Conservation (phyloP, 2,329 filamentous ascomycete genomes). For the Arthrobotrys musiformis region DNA sequence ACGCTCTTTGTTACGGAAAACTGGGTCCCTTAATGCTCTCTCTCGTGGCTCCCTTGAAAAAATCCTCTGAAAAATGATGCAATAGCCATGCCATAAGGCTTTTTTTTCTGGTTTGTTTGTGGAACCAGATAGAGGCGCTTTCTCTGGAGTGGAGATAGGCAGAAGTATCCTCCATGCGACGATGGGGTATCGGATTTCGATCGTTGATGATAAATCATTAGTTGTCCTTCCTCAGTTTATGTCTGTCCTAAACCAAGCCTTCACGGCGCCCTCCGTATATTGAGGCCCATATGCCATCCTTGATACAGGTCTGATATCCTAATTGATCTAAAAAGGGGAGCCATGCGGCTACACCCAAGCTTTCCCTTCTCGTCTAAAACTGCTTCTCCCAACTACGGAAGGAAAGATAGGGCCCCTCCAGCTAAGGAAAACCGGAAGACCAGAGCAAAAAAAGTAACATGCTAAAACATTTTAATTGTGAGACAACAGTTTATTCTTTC, state of each 20-base stretch:
- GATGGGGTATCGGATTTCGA: not conserved
- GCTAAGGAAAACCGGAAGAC: not conserved
- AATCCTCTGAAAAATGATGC: constrained; percentile 3
- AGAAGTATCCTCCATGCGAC: not conserved
- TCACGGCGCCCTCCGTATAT: constrained; percentile 8
- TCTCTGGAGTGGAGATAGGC: not conserved
- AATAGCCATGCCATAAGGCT: constrained; percentile 8
- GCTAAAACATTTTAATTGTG: constrained; percentile 20
- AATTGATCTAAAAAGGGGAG: not conserved
- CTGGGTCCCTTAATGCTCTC: not conserved
- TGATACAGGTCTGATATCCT: constrained; percentile 26
- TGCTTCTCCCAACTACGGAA: constrained; percentile 12
- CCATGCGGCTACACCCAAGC: not conserved
- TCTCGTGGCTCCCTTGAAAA: constrained; percentile 17
- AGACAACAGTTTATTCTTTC: constrained; percentile 31
- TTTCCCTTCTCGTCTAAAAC: constrained; percentile 30
- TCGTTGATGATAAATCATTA: constrained; percentile 11
- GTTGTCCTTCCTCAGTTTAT: constrained; percentile 9
- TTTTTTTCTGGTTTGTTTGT: not conserved
- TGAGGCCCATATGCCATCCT: not conserved
- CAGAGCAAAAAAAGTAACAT: not conserved
- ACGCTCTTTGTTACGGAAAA: constrained; percentile 31
- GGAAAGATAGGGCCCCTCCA: not conserved
- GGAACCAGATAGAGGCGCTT: constrained; percentile 1
- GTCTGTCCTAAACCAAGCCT: no score